Conservation (phyloP, 2,329 filamentous ascomycete genomes). For the Huntiella abstrusa region DNA sequence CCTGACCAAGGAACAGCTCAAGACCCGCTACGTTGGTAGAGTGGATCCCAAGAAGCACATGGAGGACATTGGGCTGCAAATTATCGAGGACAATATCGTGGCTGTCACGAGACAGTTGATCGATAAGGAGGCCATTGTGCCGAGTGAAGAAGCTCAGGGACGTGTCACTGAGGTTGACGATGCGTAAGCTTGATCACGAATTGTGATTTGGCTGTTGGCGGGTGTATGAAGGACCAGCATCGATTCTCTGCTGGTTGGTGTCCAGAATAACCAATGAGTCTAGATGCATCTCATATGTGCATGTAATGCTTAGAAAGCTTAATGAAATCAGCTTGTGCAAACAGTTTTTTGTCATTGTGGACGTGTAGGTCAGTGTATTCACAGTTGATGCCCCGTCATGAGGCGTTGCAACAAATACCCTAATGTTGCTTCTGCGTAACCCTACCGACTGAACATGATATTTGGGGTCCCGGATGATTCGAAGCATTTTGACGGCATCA, state of each 20-base stretch:
- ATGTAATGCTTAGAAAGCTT: slow-evolving; percentile 4
- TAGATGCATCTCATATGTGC: background rate
- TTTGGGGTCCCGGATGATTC: too few relatives aligned
- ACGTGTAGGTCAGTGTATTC: too few relatives aligned
- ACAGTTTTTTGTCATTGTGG: background rate
- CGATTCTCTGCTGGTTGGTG: background rate
- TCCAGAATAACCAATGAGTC: background rate
- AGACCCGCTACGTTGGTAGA: slow-evolving; percentile 97
- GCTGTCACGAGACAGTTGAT: slow-evolving; percentile 98
- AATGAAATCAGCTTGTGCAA: slow-evolving; percentile 1
- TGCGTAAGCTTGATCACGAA: slow-evolving; percentile 39
- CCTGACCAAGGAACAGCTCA: slow-evolving; percentile 88
- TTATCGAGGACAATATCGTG: slow-evolving; percentile 99
- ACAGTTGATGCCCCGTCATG: too few relatives aligned
- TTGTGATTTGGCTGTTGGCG: background rate
- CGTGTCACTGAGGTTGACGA: slow-evolving; percentile 39
- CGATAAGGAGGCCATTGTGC: slow-evolving; percentile 92
- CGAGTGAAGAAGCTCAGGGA: slow-evolving; percentile 44
- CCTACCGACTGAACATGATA: too few relatives aligned
- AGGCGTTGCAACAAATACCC: too few relatives aligned
- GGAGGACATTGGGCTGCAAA: slow-evolving; percentile 84
- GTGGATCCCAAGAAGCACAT: slow-evolving; percentile 98
- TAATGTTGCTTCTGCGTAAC: too few relatives aligned
- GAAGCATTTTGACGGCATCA: too few relatives aligned
- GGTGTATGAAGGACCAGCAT: background rate